Conservation (phyloP, 2,329 filamentous ascomycete species). For the Pezicula rhizophila region DNA sequence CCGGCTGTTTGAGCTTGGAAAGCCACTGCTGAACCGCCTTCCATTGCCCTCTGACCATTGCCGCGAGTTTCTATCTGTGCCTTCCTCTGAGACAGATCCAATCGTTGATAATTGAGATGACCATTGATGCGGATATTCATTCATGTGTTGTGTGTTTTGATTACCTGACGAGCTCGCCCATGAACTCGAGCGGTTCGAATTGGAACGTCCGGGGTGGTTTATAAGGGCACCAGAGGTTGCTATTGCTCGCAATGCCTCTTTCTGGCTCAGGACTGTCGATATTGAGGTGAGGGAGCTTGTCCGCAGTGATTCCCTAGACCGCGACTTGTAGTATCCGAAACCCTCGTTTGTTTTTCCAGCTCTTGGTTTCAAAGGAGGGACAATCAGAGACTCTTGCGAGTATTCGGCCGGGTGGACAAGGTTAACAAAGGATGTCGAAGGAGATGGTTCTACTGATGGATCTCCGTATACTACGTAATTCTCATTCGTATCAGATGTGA, state of each 20-base stretch:
- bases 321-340: slow-evolving; percentile 41
- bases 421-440: slow-evolving; percentile 27
- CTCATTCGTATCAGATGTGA: slow-evolving; percentile 19
- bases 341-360: slow-evolving; percentile 43
- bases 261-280: slow-evolving; percentile 41
- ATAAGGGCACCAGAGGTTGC: slow-evolving; percentile 23
- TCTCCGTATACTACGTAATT: slow-evolving; percentile 51
- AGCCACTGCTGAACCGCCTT: slow-evolving; percentile 41
- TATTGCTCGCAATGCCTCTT: slow-evolving; percentile 23
- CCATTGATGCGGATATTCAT: slow-evolving; percentile 51
- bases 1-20: slow-evolving; percentile 39
- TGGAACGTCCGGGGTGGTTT: slow-evolving; percentile 15
- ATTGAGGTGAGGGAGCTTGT: slow-evolving; percentile 50
- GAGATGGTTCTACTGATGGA: slow-evolving; percentile 26
- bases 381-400: slow-evolving; percentile 55
- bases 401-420: slow-evolving; percentile 33
- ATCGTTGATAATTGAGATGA: slow-evolving; percentile 60
- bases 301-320: slow-evolving; percentile 47
- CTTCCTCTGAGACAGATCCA: slow-evolving; percentile 53
- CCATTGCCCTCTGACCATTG: slow-evolving; percentile 35
- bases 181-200: slow-evolving; percentile 23
- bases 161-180: slow-evolving; percentile 25
- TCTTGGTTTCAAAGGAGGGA: slow-evolving; percentile 46
- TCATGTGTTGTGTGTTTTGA: slow-evolving; percentile 33
- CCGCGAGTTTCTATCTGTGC: slow-evolving; percentile 40